Base-by-base conservation (phyloP, 2,329 filamentous ascomycete species). In the Fusarium beomiforme region DNA sequence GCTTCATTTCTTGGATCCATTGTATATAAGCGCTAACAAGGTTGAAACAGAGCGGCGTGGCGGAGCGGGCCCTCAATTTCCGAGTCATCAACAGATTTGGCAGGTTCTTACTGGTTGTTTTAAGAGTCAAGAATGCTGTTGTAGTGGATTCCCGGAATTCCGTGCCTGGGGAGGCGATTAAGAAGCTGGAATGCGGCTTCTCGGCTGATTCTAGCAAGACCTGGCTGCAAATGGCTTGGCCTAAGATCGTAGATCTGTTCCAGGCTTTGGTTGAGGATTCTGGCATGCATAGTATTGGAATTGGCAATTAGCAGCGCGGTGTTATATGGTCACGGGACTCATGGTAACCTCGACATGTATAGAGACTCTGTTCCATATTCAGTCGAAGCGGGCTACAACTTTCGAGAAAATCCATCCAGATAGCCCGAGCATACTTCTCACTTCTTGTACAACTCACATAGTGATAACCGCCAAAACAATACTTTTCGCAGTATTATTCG, bases 51-150 rank as follows among this genome's bases (percentile, higher is more conserved):
- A 10, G n/a, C 36, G 12, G 19, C 24, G 58, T 36, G 31, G 50
- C 58, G 39, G 42, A 39, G 64, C 63, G 63, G 63, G 42, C 59
- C 42, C 41, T 39, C 36, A 50, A 67, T 67, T 41, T 56, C 43
- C 31, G 2, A 8, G 5, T 24, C 21, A 33, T 17, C 29, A 8
- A 10, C 23, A 7, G 21, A 23, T 3, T 21, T 7, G 14, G 13
- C 11, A n/a, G 8, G 2, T 9, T 62, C 19, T 21, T 34, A 53
- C 65, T 50, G 49, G 63, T 23, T 19, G 50, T 31, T 0, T 7
- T 23, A 4, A 39, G 39, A 60, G 36, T n/a, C 9, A 36, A 34
- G 23, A 23, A 17, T 29, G 31, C 53, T 42, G 44, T 21, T 51
- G 23, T 12, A 34, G 26, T 37, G 56, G 42, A 14, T 41, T 54